Evolutionary conservation across 345 rosid genomes (phyloP), one percentile per base, ranked within the genome.

Genomic region (Laguncularia racemosa): DNA sequence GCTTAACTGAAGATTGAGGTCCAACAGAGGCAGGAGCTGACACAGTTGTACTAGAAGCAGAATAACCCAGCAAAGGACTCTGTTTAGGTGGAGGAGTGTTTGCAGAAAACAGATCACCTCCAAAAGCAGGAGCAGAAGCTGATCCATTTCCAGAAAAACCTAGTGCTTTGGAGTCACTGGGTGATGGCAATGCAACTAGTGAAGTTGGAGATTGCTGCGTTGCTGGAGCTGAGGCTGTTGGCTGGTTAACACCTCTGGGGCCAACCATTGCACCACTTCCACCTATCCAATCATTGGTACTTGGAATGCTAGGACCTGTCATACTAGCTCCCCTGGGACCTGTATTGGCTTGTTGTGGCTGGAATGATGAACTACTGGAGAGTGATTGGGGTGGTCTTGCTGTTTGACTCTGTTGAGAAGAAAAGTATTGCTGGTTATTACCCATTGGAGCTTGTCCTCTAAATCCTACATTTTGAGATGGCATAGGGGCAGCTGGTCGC

Each of bases 71-170:
- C 53, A 45, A 51, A 26, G 83, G 66, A 64, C 78, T 86, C 72
- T 74, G 81, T 59, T 71, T 83, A 51, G 59, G 62, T 48, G 73
- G 67, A 71, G 77, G 56, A 13, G 83, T 52, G 53, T 55, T 59
- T 44, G 78, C 68, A 67, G 95, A 83, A 75, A 81, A 79, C 57
- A 78, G 61, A 60, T 75, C 86, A 56, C 71, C 77, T 58, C 87
- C 95, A 62, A 81, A 81, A 58, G 33, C 65, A 8, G 78, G 66
- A 52, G 60, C 67, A 48, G 78, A 23, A 55, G 80, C 48, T 46
- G 70, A 61, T 28, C 79, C 90, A 82, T 75, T 85, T 59, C 92
- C 96, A 73, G 95, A 76, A 62, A 67, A 69, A 66, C 58, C 85
- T 47, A 57, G 57, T 45, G 80, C 70, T 62, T 70, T 88, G 45